Base-by-base conservation (phyloP, 345 rosid genomes). In the Moricandia moricandioides region DNA sequence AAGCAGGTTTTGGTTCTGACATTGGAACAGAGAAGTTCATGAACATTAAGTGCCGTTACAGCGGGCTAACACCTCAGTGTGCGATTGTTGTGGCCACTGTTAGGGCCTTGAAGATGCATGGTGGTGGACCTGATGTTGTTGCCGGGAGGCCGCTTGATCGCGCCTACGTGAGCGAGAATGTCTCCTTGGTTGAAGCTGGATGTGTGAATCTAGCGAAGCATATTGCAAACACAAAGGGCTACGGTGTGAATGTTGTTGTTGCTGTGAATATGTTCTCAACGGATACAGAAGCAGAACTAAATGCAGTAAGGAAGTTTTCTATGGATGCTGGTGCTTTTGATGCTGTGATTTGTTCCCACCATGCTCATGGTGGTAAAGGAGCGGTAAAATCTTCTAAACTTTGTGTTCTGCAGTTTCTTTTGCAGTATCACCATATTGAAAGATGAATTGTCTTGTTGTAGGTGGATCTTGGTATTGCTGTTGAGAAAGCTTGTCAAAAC, bases 41-140 rank as follows among this genome's bases (percentile, higher is more conserved):
- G 94, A 95, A 95, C 61, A 95, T 95, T 43, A 95, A 95, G 82
- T 90, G 97, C 66, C 86, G 93, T 43, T 95, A 90, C 78, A 89
- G 99, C 52, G 94, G 96, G 47, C 74, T 95, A 71, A 88, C 75
- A 56, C 98, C 98, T 58, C 99, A 95, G 62, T 95, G 98, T 81
- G 97, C 98, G 40, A 81, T 95, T 80, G 91, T 95, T 65, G 99
- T 95, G 71, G 99, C 98, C 9, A 95, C 99, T 0, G 86, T 95
- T 68, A 88, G 99, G 79, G 99, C 98, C 75, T 85, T 92, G 88
- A 95, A 95, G 79, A 92, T 95, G 99, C 99, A 95, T 65, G 99
- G 99, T 51, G 99, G 98, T 21, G 99, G 99, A 14, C 99, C 98
- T 65, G 81, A 79, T 67, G 99, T 92, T 75, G 92, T 88, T 71